Conservation (phyloP, 176 grass and related monocot species). For the Eleusine coracana region DNA sequence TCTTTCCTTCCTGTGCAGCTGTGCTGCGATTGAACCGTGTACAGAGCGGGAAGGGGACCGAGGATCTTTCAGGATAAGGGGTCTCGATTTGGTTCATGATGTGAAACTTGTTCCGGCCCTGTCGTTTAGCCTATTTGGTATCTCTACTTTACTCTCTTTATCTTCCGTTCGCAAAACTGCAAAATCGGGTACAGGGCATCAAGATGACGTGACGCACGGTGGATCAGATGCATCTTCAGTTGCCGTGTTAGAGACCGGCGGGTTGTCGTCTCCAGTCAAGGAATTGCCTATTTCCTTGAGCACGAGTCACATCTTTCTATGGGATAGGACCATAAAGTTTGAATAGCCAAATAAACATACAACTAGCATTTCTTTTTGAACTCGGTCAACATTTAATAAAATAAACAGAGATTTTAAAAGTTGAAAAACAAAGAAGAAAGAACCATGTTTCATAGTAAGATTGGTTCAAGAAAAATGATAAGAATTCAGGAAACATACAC, state of each 20-base stretch:
- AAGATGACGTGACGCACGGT: slow-evolving; percentile 28
- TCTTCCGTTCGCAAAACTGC: slow-evolving; percentile 11
- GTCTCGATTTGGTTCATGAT: slow-evolving; percentile 60
- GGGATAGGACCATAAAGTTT: not conserved
- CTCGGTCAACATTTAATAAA: not conserved
- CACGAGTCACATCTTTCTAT: not conserved
- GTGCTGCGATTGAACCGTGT: slow-evolving; percentile 2
- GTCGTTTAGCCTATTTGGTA: slow-evolving; percentile 35
- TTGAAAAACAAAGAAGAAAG: not conserved
- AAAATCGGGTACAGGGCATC: not conserved
- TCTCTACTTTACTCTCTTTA: not conserved
- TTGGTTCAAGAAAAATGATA: not conserved
- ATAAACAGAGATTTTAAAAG: not conserved
- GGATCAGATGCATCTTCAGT: not conserved
- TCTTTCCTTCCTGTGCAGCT: not conserved
- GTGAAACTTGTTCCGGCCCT: slow-evolving; percentile 1
- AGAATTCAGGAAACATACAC: not conserved
- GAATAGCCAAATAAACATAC: not conserved
- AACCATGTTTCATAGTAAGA: not conserved
- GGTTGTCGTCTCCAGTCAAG: not conserved
- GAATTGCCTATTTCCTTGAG: not conserved
- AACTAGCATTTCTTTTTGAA: not conserved
- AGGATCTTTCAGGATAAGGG: slow-evolving; percentile 54
- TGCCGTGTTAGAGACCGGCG: not conserved
- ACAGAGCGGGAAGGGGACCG: slow-evolving; percentile 44